phyloP scores from a whole-genome alignment of 2,329 filamentous ascomycete species.

The Colletotrichum tabaci region DNA sequence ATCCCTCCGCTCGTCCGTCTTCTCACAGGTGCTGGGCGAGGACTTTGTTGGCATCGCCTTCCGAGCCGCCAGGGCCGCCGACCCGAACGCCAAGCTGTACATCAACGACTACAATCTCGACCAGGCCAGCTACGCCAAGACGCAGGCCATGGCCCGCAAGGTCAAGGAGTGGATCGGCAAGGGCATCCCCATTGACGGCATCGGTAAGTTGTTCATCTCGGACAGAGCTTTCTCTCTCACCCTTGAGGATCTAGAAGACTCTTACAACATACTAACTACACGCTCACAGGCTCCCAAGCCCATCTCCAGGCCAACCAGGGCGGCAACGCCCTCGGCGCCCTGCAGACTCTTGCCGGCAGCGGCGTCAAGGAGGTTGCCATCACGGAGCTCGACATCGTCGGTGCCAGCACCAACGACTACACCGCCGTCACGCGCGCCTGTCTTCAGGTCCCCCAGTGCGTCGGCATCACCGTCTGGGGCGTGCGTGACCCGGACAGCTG shows the following conservation, averaged over 20 bases:
- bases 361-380: slow-evolving; percentile 72
- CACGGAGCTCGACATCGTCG: slow-evolving; percentile 78
- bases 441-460: slow-evolving; percentile 70
- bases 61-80: slow-evolving; percentile 75
- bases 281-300: slow-evolving; percentile 61
- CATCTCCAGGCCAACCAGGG: slow-evolving; percentile 66
- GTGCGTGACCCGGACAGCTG: slow-evolving; percentile 67
- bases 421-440: slow-evolving; percentile 72
- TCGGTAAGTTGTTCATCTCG: slow-evolving; percentile 53
- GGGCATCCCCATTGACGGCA: slow-evolving; percentile 76
- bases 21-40: slow-evolving; percentile 78
- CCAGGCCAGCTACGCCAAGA: slow-evolving; percentile 71
- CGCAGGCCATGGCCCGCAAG: slow-evolving; percentile 66
- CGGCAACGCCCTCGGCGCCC: slow-evolving; percentile 61
- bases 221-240: neutral
- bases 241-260: too few relatives aligned
- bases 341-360: slow-evolving; percentile 66
- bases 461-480: slow-evolving; percentile 77
- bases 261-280: neutral
- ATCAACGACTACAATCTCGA: slow-evolving; percentile 84
- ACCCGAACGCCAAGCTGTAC: slow-evolving; percentile 79
- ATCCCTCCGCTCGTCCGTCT: slow-evolving; percentile 72
- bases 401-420: slow-evolving; percentile 70
- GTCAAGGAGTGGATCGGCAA: slow-evolving; percentile 75
- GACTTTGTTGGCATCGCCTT: slow-evolving; percentile 80